Evolutionary conservation across 768 basidiomycete genomes (phyloP).

Genomic region (Russula foetens): DNA sequence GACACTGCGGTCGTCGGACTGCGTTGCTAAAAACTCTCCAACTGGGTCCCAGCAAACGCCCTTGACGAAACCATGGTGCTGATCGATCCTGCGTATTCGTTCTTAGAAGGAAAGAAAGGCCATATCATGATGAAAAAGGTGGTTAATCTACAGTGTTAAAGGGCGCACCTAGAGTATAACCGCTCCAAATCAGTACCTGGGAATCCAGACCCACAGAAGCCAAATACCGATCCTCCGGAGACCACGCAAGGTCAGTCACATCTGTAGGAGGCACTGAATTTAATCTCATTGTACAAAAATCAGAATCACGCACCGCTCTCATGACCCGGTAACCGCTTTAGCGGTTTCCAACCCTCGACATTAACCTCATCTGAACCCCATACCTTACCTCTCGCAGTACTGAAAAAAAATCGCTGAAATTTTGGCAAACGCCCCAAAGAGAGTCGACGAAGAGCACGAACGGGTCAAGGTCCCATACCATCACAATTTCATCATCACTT

Average conservation of each 20-base stretch:
- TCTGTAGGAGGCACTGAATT: constrained; percentile 39
- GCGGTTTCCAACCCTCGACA: constrained; percentile 93
- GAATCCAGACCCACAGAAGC: constrained; percentile 94
- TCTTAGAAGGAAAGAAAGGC: constrained; percentile 37
- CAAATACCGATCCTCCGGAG: constrained; percentile 82
- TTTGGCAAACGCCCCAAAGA: background rate
- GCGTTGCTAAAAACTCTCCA: constrained; percentile 94
- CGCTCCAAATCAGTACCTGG: constrained; percentile 89
- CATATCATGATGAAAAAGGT: background rate
- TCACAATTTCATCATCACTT: constrained; percentile 90
- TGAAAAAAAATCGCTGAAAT: constrained; percentile 24
- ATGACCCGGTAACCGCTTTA: constrained; percentile 88
- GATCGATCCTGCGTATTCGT: constrained; percentile 72
- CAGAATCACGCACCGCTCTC: constrained; percentile 63
- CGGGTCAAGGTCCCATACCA: constrained; percentile 98
- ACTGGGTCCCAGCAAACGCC: constrained; percentile 99
- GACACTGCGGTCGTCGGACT: constrained; percentile 93
- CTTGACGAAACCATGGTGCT: constrained; percentile 95
- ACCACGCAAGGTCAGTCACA: constrained; percentile 94
- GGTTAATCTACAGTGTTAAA: background rate
- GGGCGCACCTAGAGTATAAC: constrained; percentile 71
- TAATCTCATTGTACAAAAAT: constrained; percentile 1
- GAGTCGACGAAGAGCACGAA: constrained; percentile 37
- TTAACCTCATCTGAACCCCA: constrained; percentile 96
- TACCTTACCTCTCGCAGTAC: constrained; percentile 73